Conservation (phyloP, 768 basidiomycete genomes). For the Leccinum imitatum region DNA sequence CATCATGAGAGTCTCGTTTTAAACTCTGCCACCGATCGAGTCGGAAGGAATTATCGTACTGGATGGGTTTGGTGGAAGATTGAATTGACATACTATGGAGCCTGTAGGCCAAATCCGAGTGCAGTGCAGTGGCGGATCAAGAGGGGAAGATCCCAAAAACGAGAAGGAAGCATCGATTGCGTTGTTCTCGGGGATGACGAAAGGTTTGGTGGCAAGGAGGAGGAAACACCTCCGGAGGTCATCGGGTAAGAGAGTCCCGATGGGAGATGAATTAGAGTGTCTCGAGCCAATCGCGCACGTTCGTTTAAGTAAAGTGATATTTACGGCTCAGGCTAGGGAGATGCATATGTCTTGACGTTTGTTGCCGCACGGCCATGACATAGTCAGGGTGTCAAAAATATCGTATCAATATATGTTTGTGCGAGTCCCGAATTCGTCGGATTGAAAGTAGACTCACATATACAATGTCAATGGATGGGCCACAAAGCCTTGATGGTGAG, state of each 20-base stretch:
- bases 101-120: not conserved
- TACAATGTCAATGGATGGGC: too few species aligned
- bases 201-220: not conserved
- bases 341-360: not conserved
- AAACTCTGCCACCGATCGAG: not conserved
- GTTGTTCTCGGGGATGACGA: not conserved
- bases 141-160: not conserved
- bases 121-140: not conserved
- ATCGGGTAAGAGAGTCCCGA: not conserved
- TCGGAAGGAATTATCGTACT: not conserved
- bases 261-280: not conserved
- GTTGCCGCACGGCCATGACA: not conserved
- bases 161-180: not conserved
- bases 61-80: conserved; percentile 2
- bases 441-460: not conserved
- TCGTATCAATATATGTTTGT: not conserved
- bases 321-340: not conserved
- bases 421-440: not conserved
- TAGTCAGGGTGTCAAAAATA: not conserved
- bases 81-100: not conserved
- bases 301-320: not conserved
- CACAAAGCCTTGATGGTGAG: not conserved
- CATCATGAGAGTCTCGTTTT: not conserved
- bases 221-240: not conserved
- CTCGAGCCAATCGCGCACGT: not conserved